Evolutionary conservation across 805 yeast species (phyloP), one percentile per base, ranked within the genome.

Genomic region (Kodamaea sagamina): DNA sequence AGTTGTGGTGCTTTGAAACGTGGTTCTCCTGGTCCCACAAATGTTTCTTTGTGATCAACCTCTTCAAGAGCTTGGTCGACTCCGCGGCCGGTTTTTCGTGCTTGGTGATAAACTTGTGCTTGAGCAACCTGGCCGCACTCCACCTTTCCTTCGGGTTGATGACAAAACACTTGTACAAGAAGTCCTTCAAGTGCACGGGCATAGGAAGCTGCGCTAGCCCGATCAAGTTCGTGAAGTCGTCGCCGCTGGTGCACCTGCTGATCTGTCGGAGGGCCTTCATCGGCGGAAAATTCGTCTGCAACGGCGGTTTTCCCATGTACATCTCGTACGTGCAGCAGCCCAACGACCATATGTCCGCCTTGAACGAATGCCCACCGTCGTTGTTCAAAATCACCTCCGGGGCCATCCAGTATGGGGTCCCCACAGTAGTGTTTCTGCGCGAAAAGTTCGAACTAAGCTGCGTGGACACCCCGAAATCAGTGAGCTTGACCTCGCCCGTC

Each of bases 241-340:
- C 42, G 36, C 61, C 58, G 4, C 49, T 49, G 10, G 48, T 46
- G 41, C 72, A 68, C 31, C 55, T 49, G 6, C 71, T 63, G 13
- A 71, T 68, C 32, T 58, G 58, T 40, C 72, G 48, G n/a, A 71
- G 55, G 7, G 76, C 76, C 48, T 64, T 67, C 76, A 71, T 70
- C 3, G 76, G 75, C 1, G 72, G 54, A 46, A 51, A 62, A 11
- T 56, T 58, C 22, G 51, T 61, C 46, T 71, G 75, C 25, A 82
- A 58, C 7, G 95, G 93, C 0, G 95, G 93, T 50, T 75, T 82
- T 0, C 90, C 89, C 22, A 72, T 72, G 9, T 84, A 82, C 48
- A 86, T 62, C 56, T 86, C 95, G 44, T 81, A 81, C 2, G 86
- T 80, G 26, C 92, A 85, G 47, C 88, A 84, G 1, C 92, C 93